Evolutionary conservation across 139 green algal species (phyloP).

Genomic region (Yamagishiella unicocca): DNA sequence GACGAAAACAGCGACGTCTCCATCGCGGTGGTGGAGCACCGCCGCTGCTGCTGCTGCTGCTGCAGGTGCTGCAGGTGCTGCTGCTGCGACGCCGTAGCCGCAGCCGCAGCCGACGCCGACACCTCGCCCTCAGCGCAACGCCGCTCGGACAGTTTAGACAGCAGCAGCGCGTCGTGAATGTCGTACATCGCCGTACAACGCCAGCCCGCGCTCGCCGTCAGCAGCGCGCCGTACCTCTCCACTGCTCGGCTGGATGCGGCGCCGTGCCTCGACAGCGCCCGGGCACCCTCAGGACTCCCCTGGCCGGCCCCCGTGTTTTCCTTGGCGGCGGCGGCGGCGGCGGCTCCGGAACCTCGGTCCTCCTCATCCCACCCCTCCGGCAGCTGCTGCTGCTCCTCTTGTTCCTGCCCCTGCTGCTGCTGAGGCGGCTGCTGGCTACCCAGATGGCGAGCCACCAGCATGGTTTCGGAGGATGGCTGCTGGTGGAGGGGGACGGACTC

Average conservation of each 20-base stretch:
- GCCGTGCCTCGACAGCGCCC: too few relatives aligned
- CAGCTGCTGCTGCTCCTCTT: background rate
- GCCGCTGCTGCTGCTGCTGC: background rate
- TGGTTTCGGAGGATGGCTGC: too few relatives aligned
- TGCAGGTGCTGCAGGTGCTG: background rate
- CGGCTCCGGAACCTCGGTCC: too few relatives aligned
- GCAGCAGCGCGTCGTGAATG: slow-evolving; percentile 14
- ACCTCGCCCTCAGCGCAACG: background rate
- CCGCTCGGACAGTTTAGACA: background rate
- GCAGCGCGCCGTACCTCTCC: slow-evolving; percentile 2
- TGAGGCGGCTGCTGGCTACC: background rate
- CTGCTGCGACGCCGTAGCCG: background rate
- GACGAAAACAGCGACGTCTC: background rate
- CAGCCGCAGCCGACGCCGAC: background rate
- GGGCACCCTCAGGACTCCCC: too few relatives aligned
- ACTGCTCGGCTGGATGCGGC: background rate
- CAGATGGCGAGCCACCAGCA: too few relatives aligned
- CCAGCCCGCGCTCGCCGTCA: slow-evolving; percentile 1
- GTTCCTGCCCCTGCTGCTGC: background rate
- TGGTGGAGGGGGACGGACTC: too few relatives aligned
- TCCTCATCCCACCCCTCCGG: background rate
- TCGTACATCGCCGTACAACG: slow-evolving; percentile 8
- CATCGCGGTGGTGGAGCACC: too few relatives aligned
- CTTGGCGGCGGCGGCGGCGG: too few relatives aligned
- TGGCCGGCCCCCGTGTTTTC: too few relatives aligned